phyloP scores from a whole-genome alignment of 2,329 filamentous ascomycete species.

The Fusarium zealandicum region DNA sequence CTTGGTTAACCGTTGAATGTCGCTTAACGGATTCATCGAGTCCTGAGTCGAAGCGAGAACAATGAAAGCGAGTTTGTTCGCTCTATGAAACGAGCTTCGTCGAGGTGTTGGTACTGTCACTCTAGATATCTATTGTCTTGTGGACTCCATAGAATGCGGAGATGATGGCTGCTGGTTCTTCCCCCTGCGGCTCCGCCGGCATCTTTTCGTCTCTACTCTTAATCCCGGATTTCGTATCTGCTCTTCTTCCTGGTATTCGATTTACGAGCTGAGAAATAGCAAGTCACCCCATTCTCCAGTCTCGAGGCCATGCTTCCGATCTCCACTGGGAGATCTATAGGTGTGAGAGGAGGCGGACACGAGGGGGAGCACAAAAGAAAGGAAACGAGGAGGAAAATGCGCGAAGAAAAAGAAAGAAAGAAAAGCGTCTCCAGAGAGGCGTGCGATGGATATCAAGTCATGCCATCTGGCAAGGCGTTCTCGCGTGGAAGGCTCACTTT shows the following conservation, averaged over 20 bases:
- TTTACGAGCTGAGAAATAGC: background rate
- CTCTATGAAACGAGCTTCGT: background rate
- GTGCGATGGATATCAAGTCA: background rate
- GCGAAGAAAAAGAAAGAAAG: background rate
- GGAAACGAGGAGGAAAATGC: slow-evolving; percentile 1
- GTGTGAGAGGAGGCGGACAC: background rate
- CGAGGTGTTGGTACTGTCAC: background rate
- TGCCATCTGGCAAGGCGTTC: background rate
- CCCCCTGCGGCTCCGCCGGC: slow-evolving; percentile 11
- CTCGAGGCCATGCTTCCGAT: background rate
- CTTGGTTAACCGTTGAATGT: background rate
- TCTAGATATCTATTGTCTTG: background rate
- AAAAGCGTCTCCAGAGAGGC: background rate
- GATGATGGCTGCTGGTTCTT: background rate
- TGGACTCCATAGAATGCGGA: background rate
- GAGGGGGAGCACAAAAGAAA: slow-evolving; percentile 8
- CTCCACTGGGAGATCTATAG: slow-evolving; percentile 4
- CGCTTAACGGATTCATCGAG: slow-evolving; percentile 4
- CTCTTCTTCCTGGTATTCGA: background rate
- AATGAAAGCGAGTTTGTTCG: background rate
- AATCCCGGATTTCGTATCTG: slow-evolving; percentile 21
- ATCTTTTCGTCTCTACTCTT: slow-evolving; percentile 25
- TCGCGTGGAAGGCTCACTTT: background rate
- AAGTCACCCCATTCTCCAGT: slow-evolving; percentile 18
- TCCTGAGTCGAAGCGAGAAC: slow-evolving; percentile 1